Evolutionary conservation across 345 rosid species (phyloP).

Genomic region (Eucalyptus curtisii): DNA sequence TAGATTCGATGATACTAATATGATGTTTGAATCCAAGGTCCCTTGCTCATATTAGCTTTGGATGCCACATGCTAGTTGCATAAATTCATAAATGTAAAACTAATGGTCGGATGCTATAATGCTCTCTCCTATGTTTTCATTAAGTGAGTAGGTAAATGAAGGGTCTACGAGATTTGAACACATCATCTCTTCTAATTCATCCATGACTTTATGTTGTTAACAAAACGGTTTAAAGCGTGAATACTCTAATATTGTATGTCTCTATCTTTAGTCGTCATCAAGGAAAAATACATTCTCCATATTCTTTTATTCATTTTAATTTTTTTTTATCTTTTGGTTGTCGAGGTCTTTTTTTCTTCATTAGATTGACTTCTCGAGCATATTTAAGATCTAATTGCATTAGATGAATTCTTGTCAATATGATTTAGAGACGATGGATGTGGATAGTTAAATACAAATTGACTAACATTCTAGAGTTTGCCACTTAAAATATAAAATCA

Average conservation of each 20-base stretch:
- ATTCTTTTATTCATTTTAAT: background rate
- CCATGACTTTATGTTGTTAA: background rate
- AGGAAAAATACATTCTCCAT: background rate
- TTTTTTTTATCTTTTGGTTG: background rate
- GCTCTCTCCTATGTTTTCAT: background rate
- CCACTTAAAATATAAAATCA: background rate
- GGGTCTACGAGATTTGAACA: background rate
- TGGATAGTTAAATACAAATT: background rate
- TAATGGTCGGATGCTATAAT: background rate
- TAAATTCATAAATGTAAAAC: background rate
- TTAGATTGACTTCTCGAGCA: background rate
- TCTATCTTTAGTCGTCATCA: background rate
- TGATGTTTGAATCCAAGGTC: background rate
- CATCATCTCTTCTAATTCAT: background rate
- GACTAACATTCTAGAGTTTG: background rate
- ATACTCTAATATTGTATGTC: background rate
- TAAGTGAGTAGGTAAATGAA: background rate
- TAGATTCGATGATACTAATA: background rate
- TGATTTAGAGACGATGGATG: background rate
- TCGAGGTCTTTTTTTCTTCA: background rate
- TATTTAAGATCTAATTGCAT: background rate
- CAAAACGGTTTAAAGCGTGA: background rate
- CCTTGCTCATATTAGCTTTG: background rate
- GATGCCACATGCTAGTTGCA: background rate
- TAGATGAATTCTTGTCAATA: no score